A percentile compares a stretch with the other conserved stretches of the same genome.
Conservation (phyloP, 306 rosid species). For the Hylodesmum podocarpum region DNA sequence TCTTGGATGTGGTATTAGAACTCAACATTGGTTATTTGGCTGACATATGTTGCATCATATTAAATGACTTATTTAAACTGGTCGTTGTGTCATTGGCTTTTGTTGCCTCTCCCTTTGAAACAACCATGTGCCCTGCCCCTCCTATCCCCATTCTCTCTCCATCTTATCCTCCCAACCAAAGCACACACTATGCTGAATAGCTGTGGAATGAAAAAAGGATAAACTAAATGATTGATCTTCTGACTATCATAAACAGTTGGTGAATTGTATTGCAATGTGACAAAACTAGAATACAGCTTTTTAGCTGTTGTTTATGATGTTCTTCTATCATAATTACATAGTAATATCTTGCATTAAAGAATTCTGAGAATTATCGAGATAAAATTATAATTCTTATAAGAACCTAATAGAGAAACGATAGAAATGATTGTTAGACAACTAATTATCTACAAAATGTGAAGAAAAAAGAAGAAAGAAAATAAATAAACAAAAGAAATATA, state of each 20-base stretch:
- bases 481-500: too few species aligned
- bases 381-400: too few species aligned
- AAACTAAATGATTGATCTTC: not conserved
- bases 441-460: too few species aligned
- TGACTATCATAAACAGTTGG: not conserved
- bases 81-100: slow-evolving; percentile 10
- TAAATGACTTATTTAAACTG: not conserved
- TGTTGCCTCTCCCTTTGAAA: slow-evolving; percentile 20
- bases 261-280: not conserved
- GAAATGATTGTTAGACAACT: too few species aligned
- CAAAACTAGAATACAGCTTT: too few species aligned
- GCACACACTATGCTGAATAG: not conserved
- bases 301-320: too few species aligned
- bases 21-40: not conserved
- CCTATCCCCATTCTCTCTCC: not conserved
- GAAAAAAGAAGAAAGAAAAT: too few species aligned
- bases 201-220: not conserved
- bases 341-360: too few species aligned
- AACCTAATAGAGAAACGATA: too few species aligned
- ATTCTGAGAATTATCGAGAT: too few species aligned
- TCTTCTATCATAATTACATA: too few species aligned
- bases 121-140: slow-evolving; percentile 3
- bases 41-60: not conserved
- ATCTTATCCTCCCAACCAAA: not conserved
- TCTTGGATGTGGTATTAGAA: not conserved